These are phyloP conservation scores for Wallemia ichthyophaga DNA, from an alignment of 1,284 basidiomycete genomes.

Conservation along the genomic window DNA sequence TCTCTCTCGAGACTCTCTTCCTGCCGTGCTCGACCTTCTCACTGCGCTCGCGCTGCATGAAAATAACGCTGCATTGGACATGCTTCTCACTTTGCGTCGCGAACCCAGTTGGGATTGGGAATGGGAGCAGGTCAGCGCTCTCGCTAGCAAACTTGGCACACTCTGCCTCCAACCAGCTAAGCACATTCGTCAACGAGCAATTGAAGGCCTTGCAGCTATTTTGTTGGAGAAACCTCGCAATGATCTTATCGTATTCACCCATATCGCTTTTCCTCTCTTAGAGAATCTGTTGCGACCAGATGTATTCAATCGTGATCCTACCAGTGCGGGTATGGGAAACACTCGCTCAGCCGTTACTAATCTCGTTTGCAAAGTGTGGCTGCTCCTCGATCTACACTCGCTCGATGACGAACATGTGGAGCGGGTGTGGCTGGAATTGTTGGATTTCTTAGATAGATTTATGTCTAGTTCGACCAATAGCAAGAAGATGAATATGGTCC, in stretches of 20 bases:
- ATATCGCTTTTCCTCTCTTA: conserved; percentile 66
- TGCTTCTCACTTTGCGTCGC: neutral
- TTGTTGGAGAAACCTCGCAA: neutral
- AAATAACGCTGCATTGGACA: neutral
- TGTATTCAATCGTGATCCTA: conserved; percentile 43
- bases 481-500: conserved; percentile 5
- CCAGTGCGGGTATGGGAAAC: conserved; percentile 42
- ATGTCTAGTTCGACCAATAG: conserved; percentile 28
- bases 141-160: neutral
- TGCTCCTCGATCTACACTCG: conserved; percentile 67
- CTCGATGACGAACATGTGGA: conserved; percentile 34
- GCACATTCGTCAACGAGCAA: neutral
- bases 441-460: conserved; percentile 64
- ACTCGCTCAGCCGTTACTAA: conserved; percentile 61
- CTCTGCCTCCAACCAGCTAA: neutral
- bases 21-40: neutral
- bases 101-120: neutral
- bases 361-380: conserved; percentile 57
- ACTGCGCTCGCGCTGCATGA: no score
- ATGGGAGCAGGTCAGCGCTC: neutral
- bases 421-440: conserved; percentile 61
- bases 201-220: neutral
- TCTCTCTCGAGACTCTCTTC: neutral
- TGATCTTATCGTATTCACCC: conserved; percentile 34
- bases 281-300: conserved; percentile 73